Percentiles rank a stretch among this genome's conserved stretches.
These are phyloP conservation scores for Parachaetomium inaequale DNA, from an alignment of 495 filamentous ascomycete species.

Conservation along the genomic window DNA sequence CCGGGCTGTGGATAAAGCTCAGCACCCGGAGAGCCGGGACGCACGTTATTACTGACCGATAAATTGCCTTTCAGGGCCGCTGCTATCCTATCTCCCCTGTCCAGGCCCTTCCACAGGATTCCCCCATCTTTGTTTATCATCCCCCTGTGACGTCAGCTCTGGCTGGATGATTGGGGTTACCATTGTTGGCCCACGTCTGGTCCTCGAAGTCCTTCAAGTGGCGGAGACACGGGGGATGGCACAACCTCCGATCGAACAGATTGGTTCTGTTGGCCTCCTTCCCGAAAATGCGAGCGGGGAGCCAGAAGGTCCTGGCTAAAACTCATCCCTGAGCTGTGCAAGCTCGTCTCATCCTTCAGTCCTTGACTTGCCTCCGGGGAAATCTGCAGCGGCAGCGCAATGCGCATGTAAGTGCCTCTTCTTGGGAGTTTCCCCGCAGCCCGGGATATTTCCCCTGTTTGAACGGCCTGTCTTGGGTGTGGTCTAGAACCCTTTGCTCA, in stretches of 20 bases:
- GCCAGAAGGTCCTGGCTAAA: background rate
- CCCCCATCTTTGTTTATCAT: background rate
- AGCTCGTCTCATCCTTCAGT: background rate
- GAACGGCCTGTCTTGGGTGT: background rate
- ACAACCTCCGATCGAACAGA: background rate
- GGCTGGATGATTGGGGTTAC: slow-evolving; percentile 8
- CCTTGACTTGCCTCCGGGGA: slow-evolving; percentile 4
- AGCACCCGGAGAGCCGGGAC: slow-evolving; percentile 30
- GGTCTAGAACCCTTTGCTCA: slow-evolving; percentile 1
- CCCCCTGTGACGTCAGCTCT: slow-evolving; percentile 2
- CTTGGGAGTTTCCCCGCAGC: slow-evolving; percentile 26
- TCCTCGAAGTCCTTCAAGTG: background rate
- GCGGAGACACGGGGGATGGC: background rate
- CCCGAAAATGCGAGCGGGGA: background rate
- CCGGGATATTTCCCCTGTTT: slow-evolving; percentile 7
- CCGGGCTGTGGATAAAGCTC: slow-evolving; percentile 28
- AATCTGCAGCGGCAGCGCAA: slow-evolving; percentile 21
- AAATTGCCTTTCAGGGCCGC: slow-evolving; percentile 12
- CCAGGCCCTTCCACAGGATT: background rate
- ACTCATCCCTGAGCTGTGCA: background rate
- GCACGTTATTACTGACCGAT: slow-evolving; percentile 23
- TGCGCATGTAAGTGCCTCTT: slow-evolving; percentile 18
- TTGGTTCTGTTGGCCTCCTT: background rate
- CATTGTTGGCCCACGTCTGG: slow-evolving; percentile 1
- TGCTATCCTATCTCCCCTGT: background rate